phyloP scores from a whole-genome alignment of 164 flowering plant species.

The Annona cherimola region DNA sequence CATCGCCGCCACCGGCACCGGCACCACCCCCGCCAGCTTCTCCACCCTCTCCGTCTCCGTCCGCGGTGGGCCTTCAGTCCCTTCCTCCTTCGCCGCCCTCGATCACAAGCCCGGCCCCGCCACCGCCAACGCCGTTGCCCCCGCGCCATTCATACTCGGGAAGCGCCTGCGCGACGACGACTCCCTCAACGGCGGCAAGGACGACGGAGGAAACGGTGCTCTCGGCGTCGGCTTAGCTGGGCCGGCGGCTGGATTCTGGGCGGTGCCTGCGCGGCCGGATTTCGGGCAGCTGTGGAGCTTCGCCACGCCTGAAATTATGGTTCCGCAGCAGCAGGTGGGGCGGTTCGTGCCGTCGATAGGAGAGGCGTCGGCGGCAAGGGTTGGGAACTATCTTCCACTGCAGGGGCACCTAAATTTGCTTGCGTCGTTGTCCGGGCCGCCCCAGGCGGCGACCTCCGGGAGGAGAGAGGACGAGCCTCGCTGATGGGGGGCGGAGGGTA shows the following conservation, averaged over 20 bases:
- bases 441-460: slow-evolving; percentile 26
- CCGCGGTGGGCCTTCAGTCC: slow-evolving; percentile 21
- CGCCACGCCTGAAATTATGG: slow-evolving; percentile 56
- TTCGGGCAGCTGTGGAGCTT: slow-evolving; percentile 87
- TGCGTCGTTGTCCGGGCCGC: slow-evolving; percentile 55
- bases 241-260: slow-evolving; percentile 67
- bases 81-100: slow-evolving; percentile 29
- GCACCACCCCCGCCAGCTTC: slow-evolving; percentile 79
- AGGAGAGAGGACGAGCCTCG: slow-evolving; percentile 60
- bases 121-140: slow-evolving; percentile 21
- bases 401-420: slow-evolving; percentile 72
- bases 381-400: slow-evolving; percentile 60
- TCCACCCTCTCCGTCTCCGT: slow-evolving; percentile 57
- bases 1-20: slow-evolving; percentile 87
- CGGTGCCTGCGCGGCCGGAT: slow-evolving; percentile 71
- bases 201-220: slow-evolving; percentile 27
- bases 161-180: slow-evolving; percentile 66
- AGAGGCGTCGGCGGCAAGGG: slow-evolving; percentile 72
- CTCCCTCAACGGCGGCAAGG: slow-evolving; percentile 12
- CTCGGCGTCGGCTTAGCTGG: slow-evolving; percentile 23
- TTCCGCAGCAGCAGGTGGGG: slow-evolving; percentile 27
- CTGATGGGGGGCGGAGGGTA: slow-evolving; percentile 17
- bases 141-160: slow-evolving; percentile 70
- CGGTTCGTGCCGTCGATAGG: slow-evolving; percentile 48
- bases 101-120: slow-evolving; percentile 40